A percentile compares a stretch with the other conserved stretches of the same genome.
These are phyloP conservation scores for Heritiera littoralis DNA, from an alignment of 345 rosid genomes.

Conservation along the genomic window DNA sequence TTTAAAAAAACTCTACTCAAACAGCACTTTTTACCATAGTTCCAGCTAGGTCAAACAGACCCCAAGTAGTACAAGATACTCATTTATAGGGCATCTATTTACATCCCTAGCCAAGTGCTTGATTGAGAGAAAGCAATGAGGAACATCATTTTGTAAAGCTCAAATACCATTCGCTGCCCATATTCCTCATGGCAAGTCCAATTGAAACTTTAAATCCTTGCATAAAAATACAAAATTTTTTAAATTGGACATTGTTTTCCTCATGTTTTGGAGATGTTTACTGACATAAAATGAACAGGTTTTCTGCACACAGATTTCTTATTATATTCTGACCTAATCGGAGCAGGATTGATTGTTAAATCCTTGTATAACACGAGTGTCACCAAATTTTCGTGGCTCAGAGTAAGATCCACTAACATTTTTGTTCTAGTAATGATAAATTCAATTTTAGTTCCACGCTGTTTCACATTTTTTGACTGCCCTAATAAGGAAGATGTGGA, in stretches of 20 bases:
- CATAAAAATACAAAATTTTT: no score
- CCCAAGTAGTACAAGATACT: no score
- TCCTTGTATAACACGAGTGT: no score
- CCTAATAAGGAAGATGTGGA: not conserved
- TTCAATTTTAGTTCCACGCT: not conserved
- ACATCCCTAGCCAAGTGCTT: conserved; percentile 31
- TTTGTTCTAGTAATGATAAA: not conserved
- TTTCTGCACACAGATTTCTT: not conserved
- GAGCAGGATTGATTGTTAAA: no score
- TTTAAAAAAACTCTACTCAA: no score
- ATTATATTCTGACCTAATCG: no score
- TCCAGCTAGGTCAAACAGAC: no score
- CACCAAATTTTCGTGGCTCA: not conserved
- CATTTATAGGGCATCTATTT: no score
- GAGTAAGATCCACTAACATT: not conserved
- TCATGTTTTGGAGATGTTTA: not conserved
- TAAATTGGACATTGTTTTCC: no score
- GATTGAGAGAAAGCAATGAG: conserved; percentile 39
- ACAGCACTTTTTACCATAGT: no score
- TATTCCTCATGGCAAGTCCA: no score
- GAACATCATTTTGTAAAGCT: conserved; percentile 17
- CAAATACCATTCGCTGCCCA: conserved; percentile 2
- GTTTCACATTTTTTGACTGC: not conserved
- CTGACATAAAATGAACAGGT: not conserved
- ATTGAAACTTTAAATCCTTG: no score